Evolutionary conservation across 1,284 basidiomycete genomes (phyloP), one percentile per base, ranked within the genome.

Genomic region (Tilletia walkeri): DNA sequence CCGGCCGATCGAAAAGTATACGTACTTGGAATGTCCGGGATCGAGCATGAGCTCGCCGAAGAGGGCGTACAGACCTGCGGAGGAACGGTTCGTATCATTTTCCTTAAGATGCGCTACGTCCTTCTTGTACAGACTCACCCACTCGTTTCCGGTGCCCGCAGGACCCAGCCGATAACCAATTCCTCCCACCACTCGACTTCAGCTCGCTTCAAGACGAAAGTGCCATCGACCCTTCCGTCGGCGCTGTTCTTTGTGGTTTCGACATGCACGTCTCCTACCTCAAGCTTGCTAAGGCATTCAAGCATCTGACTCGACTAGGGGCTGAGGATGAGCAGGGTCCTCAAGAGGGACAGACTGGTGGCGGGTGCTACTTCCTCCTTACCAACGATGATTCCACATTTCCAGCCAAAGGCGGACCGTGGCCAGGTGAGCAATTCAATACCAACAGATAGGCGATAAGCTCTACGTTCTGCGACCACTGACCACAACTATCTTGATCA

Each of bases 351-450:
- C 88, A 88, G 54, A 87, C 88, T 18, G 91, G 94, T 84, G 88
- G 89, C 18, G 89, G 86, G 20, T 94, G 92, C 82, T 88, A 88
- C 68, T 98, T 99, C 84, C 88, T 99, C 73, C 90, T 90, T 54
- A 98, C 95, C 1, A 99, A 99, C 84, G 90, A 91, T 75, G 95
- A 98, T 82, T 90, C 90, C 74, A 95, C 93, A 4, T 97, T 89
- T 86, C 94, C 94, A 0, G 89, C 88, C 47, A 88, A 89, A 38
- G 88, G 89, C 61, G 93, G 93, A 0, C 85, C 93, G 4, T 89
- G 93, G 69, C 93, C 93, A 36, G 94, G 92, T 72, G 88, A 54
- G 36, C 18, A 9, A 1, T 45, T 30, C 24, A 30, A 30, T 30
- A 30, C 24, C 2, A 30, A 30, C 24, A 30, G 24, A 30, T 30